Evolutionary conservation across 169 alveolate species (phyloP), one percentile per base, ranked within the genome.

Genomic region (Eimeria zaria): DNA sequence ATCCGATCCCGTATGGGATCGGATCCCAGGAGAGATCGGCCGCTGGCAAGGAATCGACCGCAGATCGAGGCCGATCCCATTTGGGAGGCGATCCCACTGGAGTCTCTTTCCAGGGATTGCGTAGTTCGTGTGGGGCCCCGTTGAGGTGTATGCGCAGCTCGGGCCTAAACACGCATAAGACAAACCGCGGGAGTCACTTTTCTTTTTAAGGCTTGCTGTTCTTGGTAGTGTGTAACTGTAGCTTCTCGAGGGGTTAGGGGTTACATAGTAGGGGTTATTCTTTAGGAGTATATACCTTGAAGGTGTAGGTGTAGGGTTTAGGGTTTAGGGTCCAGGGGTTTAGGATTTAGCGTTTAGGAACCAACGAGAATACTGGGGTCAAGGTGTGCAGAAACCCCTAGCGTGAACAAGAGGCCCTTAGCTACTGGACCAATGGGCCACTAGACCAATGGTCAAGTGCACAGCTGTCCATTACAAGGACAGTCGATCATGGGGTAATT

Each of bases 1-100:
- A 69, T 69, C 80, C 80, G 80, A 69, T 69, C 80, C 80, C 80
- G 41, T 12, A 27, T 27, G 80, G 80, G 80, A 69, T 69, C 80
- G 46, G 80, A 9, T 30, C 80, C 46, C 46, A 8, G 48, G n/a
- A n/a, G n/a, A n/a, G n/a, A n/a, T n/a, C n/a, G n/a, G n/a, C n/a
- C n/a, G n/a, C n/a, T n/a, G n/a, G n/a, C n/a, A 11, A 36, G 46
- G 80, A 69, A n/a, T 46, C 80, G 80, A n/a, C 30, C 80, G 22
- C 46, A 69, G 7, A n/a, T 30, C 51, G 80, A 69, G 18, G 22
- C 80, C 83, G 83, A 73, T 73, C 83, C 83, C 55, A 73, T 39
- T 22, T 73, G 83, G 83, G 83, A 39, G 33, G 33, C 39, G 83
- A 22, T 73, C 55, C 55, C 83, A 11, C 11, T 51, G 58, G 55